Base-by-base conservation (phyloP, 2,329 filamentous ascomycete species). In the Aspergillus melleus region DNA sequence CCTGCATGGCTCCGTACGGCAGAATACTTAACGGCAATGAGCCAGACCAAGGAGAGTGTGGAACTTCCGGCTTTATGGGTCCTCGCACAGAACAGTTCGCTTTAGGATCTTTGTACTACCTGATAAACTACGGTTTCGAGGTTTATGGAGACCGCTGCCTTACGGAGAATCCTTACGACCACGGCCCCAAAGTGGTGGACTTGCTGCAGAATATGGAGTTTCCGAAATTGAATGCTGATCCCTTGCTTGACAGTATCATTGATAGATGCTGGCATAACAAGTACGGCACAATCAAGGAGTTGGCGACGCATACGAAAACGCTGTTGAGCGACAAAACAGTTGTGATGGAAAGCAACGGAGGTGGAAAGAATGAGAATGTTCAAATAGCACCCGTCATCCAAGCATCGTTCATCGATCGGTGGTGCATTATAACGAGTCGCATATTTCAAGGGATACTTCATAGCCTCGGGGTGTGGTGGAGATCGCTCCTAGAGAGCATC, bases 71-170 rank as follows among this genome's bases (percentile, higher is more conserved):
- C n/a, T 63, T 68, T 10, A 47, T 73, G 19, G 64, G 69, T 12
- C 62, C 71, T 63, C 64, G 70, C 54, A 74, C 70, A 50, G 70
- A 74, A 44, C 67, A 72, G 47, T 74, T 74, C n/a, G 68, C 71
- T 9, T 64, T 74, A 2, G 70, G 70, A 49, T 74, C 69, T 3
- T 58, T 74, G 9, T 74, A 66, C 52, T 74, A 73, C 30, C 47
- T 68, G 0, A 73, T 72, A 12, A 74, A 72, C 62, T 73, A 74
- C 44, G 67, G 70, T 6, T 70, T 68, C 63, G 64, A 72, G 44
- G 66, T 72, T 51, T 72, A 74, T 58, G 64, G 58, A 24, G 67
- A 74, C 63, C 64, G 50, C 50, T 62, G 58, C 55, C 64, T 73
- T 51, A 56, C 59, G 4, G 59, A 71, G 2, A 65, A 72, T 61